Evolutionary conservation across 202 grass and related monocot genomes (phyloP).

Genomic region (Digitaria exilis): DNA sequence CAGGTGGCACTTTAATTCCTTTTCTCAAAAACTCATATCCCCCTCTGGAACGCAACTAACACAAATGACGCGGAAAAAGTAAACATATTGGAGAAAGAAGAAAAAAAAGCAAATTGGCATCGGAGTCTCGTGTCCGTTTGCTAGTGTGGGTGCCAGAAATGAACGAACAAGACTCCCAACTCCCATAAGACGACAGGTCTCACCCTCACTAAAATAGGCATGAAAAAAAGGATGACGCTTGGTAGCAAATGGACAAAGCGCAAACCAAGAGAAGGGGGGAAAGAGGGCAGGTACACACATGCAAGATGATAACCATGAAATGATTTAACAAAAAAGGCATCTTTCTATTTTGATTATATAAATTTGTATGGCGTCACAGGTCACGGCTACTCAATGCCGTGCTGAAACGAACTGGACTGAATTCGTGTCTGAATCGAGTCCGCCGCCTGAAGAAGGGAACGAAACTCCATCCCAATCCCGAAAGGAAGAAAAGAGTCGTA

Average conservation of each 20-base stretch:
- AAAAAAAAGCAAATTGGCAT: background rate
- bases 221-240: constrained; percentile 12
- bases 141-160: background rate
- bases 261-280: background rate
- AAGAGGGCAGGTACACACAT: background rate
- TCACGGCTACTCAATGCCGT: no score
- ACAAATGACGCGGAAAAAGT: no score
- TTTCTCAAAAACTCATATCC: background rate
- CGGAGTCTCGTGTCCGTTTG: background rate
- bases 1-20: background rate
- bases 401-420: no score
- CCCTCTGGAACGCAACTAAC: background rate
- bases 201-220: background rate
- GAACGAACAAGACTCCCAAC: constrained; percentile 3
- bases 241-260: background rate
- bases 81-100: no score
- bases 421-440: no score
- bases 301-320: background rate
- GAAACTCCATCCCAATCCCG: no score
- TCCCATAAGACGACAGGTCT: background rate
- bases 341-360: background rate
- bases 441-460: background rate
- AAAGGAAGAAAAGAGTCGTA: no score
- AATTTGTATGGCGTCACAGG: background rate
- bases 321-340: constrained; percentile 1